Base-by-base conservation (phyloP, 306 rosid species). In the Gleditsia sinensis region DNA sequence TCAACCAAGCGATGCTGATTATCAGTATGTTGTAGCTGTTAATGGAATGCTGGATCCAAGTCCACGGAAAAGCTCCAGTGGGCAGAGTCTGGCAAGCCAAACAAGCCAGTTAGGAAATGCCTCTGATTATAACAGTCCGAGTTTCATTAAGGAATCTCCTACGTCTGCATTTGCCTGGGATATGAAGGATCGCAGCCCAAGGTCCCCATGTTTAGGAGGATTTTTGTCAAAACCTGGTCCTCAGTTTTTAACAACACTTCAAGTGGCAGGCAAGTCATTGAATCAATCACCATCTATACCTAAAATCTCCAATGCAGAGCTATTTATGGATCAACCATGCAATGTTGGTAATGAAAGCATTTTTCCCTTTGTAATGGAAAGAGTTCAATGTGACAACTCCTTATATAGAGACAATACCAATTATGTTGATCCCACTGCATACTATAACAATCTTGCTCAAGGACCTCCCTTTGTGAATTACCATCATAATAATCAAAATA, bases 21-120 rank as follows among this genome's bases (percentile, higher is more conserved):
- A 81, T 75, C 92, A 89, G 55, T 94, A 86, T 81, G 91, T 89
- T 72, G 88, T 79, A 57, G 96, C 97, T 81, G 90, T 87, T 60
- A 90, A 92, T 82, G 90, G 93, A 69, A 88, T 86, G 87, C 64
- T 87, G 48, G 90, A 91, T 73, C 80, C 39, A 82, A 89, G 88
- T 82, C 83, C 87, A 1, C 78, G 69, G 71, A 88, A 75, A 73
- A 86, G 85, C 74, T 82, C 84, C 8, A 72, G 79, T 56, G 90
- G 86, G n/a, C 90, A 83, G 24, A 89, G 86, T 77, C 66, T 87
- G 40, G 69, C 82, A 37, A 78, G 86, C 86, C 92, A 84, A 58
- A 76, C 77, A 30, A 82, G 87, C 86, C 97, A 78, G 39, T 81
- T 81, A 34, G 96, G 91, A 57, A 78, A 79, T 68, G 53, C 42